phyloP scores from a whole-genome alignment of 2,329 filamentous ascomycete species.

The Teratosphaeria nubilosa region DNA sequence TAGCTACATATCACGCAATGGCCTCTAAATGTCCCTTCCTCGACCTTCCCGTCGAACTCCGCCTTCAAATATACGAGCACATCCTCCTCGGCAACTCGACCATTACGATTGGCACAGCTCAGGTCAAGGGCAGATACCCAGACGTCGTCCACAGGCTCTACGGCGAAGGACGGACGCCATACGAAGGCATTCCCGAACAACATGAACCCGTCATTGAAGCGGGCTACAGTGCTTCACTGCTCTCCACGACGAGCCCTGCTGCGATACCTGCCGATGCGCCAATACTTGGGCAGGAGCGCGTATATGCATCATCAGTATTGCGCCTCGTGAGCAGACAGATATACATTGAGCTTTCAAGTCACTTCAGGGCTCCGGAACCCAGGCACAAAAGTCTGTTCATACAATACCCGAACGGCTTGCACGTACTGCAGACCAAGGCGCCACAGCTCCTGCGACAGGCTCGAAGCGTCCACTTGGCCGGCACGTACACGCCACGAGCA shows the following conservation, averaged over 20 bases:
- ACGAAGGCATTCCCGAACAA: slow-evolving; percentile 29
- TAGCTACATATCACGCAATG: neutral
- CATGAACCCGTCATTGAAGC: slow-evolving; percentile 27
- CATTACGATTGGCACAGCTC: slow-evolving; percentile 31
- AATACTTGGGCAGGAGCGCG: slow-evolving; percentile 4
- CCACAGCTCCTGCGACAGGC: slow-evolving; percentile 32
- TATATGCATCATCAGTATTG: slow-evolving; percentile 8
- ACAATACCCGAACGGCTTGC: slow-evolving; percentile 31
- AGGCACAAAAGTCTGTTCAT: slow-evolving; percentile 31
- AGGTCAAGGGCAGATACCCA: slow-evolving; percentile 21
- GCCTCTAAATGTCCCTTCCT: slow-evolving; percentile 14
- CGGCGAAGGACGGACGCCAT: slow-evolving; percentile 13
- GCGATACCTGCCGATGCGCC: slow-evolving; percentile 11
- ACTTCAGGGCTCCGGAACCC: slow-evolving; percentile 21
- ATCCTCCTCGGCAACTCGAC: slow-evolving; percentile 26
- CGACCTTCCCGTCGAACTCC: slow-evolving; percentile 30
- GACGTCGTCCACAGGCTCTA: slow-evolving; percentile 24
- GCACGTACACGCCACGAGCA: slow-evolving; percentile 23
- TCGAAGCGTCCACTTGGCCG: slow-evolving; percentile 31
- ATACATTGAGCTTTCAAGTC: slow-evolving; percentile 26
- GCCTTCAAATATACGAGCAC: slow-evolving; percentile 33
- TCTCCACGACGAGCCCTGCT: slow-evolving; percentile 22
- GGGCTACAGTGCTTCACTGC: slow-evolving; percentile 24
- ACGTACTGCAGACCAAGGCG: slow-evolving; percentile 29
- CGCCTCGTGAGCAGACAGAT: slow-evolving; percentile 22